These are phyloP conservation scores for Celoporthe dispersa DNA, from an alignment of 2,329 filamentous ascomycete genomes.

Conservation along the genomic window DNA sequence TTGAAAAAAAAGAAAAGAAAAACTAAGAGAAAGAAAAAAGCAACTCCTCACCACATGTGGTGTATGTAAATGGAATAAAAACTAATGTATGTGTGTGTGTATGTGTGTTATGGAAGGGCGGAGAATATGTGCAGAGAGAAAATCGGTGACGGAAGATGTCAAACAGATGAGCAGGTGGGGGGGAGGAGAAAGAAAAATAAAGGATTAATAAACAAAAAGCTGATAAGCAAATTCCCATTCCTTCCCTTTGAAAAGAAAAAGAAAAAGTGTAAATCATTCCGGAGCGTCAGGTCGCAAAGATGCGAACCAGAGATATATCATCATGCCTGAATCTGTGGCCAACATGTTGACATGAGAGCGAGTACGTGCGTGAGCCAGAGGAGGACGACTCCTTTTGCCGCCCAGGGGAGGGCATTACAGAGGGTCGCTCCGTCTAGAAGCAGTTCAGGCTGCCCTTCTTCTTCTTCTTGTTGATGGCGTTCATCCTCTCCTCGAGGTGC, in stretches of 20 bases:
- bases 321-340: background rate
- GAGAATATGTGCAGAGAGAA: slow-evolving; percentile 27
- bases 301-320: background rate
- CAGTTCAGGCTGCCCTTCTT: slow-evolving; percentile 96
- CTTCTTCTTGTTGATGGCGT: slow-evolving; percentile 89
- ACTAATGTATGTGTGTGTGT: slow-evolving; percentile 12
- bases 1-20: background rate
- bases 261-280: slow-evolving; percentile 12
- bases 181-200: background rate
- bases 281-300: slow-evolving; percentile 18
- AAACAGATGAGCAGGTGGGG: background rate
- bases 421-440: slow-evolving; percentile 65
- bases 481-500: slow-evolving; percentile 94
- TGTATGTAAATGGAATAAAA: slow-evolving; percentile 7
- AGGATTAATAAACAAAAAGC: background rate
- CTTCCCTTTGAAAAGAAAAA: slow-evolving; percentile 1
- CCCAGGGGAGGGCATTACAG: background rate
- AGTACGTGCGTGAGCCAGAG: background rate
- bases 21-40: too few relatives aligned
- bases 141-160: background rate
- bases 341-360: background rate
- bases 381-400: background rate
- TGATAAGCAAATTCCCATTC: slow-evolving; percentile 9
- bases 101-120: background rate
- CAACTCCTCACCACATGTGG: slow-evolving; percentile 27